A percentile compares a stretch with the other conserved stretches of the same genome.
Evolutionary conservation across 257 asterid species (phyloP).

Genomic region (Thymus quinquecostatus): DNA sequence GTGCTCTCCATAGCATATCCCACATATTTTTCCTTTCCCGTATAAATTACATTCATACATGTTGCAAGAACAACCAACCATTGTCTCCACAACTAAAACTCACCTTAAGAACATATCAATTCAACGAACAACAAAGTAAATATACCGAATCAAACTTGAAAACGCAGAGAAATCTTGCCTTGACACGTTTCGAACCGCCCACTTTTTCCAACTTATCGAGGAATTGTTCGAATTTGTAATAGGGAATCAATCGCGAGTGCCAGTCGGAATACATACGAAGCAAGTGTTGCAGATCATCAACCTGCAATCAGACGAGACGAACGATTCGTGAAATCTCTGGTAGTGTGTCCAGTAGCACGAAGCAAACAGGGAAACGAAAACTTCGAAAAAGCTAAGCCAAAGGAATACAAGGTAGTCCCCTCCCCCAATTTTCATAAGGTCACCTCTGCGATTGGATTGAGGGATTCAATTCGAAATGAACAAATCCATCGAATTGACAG

Average conservation of each 20-base stretch:
- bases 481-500: not conserved
- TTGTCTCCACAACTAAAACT: not conserved
- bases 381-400: not conserved
- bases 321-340: not conserved
- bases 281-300: constrained; percentile 70
- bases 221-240: constrained; percentile 76
- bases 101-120: constrained; percentile 12
- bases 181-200: constrained; percentile 73
- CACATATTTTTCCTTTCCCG: not conserved
- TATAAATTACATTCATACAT: too few species aligned
- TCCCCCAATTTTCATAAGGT: not conserved
- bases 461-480: not conserved
- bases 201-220: constrained; percentile 84
- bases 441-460: not conserved
- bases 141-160: not conserved
- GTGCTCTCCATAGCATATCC: not conserved
- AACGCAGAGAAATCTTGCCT: constrained; percentile 50
- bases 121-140: not conserved
- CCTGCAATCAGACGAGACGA: constrained; percentile 45
- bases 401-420: not conserved
- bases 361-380: not conserved
- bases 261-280: constrained; percentile 85
- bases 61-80: too few species aligned
- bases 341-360: not conserved
- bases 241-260: constrained; percentile 83